Conservation (phyloP, 768 basidiomycete genomes). For the Leucosporidium creatinivorum region DNA sequence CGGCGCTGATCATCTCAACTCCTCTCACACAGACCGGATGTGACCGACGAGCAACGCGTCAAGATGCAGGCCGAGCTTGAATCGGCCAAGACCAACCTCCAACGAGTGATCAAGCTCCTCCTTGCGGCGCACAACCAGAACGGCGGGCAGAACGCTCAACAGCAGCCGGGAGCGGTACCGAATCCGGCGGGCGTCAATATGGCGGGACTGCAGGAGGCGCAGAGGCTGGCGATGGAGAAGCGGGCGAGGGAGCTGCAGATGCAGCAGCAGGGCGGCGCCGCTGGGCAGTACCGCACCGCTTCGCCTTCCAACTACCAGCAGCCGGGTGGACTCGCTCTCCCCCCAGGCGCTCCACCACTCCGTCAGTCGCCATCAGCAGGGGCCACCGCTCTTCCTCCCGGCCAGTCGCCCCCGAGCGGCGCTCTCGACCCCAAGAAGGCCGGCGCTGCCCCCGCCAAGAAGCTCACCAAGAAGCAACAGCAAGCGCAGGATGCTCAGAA, state of each 20-base stretch:
- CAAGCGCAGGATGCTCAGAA: neutral
- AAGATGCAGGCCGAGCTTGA: conserved; percentile 30
- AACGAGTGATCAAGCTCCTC: conserved; percentile 29
- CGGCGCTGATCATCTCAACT: too few species aligned
- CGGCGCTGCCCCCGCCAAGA: conserved; percentile 10
- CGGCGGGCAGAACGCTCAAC: conserved; percentile 1
- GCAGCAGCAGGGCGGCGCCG: conserved; percentile 5
- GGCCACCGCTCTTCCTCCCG: neutral
- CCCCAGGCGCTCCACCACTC: neutral
- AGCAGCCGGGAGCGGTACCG: neutral
- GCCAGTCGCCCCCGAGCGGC: neutral
- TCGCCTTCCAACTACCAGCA: neutral
- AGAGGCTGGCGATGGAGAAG: conserved; percentile 20
- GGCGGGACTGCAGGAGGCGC: conserved; percentile 20
- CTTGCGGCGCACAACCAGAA: neutral
- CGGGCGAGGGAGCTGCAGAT: conserved; percentile 18
- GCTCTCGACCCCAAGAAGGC: neutral
- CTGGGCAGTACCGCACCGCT: neutral
- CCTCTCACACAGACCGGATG: conserved; percentile 16
- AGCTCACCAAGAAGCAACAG: conserved; percentile 28
- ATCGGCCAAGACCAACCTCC: conserved; percentile 20
- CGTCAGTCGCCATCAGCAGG: conserved; percentile 6
- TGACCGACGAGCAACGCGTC: conserved; percentile 25
- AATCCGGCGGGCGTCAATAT: conserved; percentile 1
- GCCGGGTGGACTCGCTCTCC: neutral